These are phyloP conservation scores for Rhynchosporium graminicola DNA, from an alignment of 2,329 filamentous ascomycete genomes.

Conservation along the genomic window DNA sequence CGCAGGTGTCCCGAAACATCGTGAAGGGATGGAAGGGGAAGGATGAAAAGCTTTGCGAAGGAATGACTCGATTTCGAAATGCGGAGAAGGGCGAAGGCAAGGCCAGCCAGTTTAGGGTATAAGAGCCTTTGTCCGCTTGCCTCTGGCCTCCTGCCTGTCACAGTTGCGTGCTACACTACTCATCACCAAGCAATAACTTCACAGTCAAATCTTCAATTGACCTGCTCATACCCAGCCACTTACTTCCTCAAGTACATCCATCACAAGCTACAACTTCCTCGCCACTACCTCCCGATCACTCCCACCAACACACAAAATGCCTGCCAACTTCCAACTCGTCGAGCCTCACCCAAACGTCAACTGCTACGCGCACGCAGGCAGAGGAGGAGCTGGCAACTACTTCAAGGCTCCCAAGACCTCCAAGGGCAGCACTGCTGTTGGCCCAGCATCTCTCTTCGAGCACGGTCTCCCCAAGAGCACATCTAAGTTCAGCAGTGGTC, in stretches of 20 bases:
- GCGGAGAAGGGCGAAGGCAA: slow-evolving; percentile 8
- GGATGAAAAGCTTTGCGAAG: slow-evolving; percentile 17
- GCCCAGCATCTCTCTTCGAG: slow-evolving; percentile 38
- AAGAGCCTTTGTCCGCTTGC: slow-evolving; percentile 30
- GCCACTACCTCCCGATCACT: neutral
- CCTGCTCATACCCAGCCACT: neutral
- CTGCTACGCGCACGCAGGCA: slow-evolving; percentile 36
- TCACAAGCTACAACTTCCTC: slow-evolving; percentile 2
- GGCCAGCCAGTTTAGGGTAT: slow-evolving; percentile 21
- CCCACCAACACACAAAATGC: slow-evolving; percentile 19
- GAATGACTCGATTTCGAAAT: slow-evolving; percentile 20
- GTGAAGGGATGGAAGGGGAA: slow-evolving; percentile 12
- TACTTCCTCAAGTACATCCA: neutral
- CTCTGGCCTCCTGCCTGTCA: slow-evolving; percentile 7
- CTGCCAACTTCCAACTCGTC: slow-evolving; percentile 35
- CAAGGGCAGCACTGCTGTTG: slow-evolving; percentile 30
- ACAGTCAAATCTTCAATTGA: slow-evolving; percentile 12
- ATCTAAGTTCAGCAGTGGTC: slow-evolving; percentile 36
- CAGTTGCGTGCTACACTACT: neutral
- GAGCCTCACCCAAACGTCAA: slow-evolving; percentile 39
- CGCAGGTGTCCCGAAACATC: slow-evolving; percentile 18
- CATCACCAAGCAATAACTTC: slow-evolving; percentile 27
- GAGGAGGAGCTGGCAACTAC: slow-evolving; percentile 40
- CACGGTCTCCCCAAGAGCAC: slow-evolving; percentile 32
- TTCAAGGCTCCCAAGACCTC: slow-evolving; percentile 38